Base-by-base conservation (phyloP, 2,329 filamentous ascomycete genomes). In the Zymoseptoria brevis region DNA sequence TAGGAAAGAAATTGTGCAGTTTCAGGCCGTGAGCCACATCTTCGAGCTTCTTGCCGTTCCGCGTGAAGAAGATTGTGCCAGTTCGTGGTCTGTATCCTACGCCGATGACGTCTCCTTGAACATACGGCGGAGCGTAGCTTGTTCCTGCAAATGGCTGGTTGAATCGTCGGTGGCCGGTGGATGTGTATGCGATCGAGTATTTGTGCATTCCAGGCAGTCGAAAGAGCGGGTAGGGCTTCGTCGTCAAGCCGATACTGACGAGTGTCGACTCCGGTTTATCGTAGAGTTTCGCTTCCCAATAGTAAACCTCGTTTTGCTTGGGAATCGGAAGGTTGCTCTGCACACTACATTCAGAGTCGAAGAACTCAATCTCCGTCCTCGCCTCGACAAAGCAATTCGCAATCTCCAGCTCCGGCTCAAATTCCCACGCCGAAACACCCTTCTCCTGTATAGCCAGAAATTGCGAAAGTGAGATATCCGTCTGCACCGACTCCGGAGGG, bases 361-460 rank as follows among this genome's bases (percentile, higher is more conserved):
- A 99, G 77, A 99, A 99, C 74, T 99, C 94, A 64, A 99, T 96
- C 75, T 99, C 94, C 9, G 94, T 99, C 65, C 94, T 85, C 49
- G 80, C 93, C 76, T 99, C 93, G 64, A 99, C 94, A 72, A 99
- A 99, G 75, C 94, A 99, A 75, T 97, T 97, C 66, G 94, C 94
- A 67, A 97, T 96, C 75, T 99, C 94, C 41, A 97, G 79, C 75
- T 99, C 94, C n/a, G 94, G 94, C 74, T 97, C 94, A 70, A 99
- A 99, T 74, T 99, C 94, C 94, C 94, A 99, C 6, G 94, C 94
- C 4, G 94, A 96, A n/a, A 99, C 93, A 55, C 94, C 94, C 75
- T 99, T 99, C 78, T 99, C 94, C 77, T 99, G 94, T 66, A 99
- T 99, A 50, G 94, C 94, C 60, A 99, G 83, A 73, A 96, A 97